Evolutionary conservation across 1,284 basidiomycete genomes (phyloP).

Genomic region (Marasmius oreades): DNA sequence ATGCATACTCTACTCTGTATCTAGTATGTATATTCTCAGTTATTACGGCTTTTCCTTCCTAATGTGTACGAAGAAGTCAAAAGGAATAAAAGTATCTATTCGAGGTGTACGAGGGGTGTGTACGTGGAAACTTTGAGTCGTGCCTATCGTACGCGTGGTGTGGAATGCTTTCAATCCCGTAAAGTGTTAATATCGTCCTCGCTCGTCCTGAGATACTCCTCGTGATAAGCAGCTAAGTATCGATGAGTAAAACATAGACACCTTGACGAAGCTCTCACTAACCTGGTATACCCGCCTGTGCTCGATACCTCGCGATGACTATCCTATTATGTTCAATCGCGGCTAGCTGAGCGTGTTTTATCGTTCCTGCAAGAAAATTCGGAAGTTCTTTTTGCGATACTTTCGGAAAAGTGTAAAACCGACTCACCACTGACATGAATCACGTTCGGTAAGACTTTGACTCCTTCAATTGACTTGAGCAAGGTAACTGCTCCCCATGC

Average conservation of each 20-base stretch:
- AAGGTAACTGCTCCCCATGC: constrained; percentile 74
- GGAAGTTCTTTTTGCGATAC: no score
- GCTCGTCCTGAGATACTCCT: constrained; percentile 52
- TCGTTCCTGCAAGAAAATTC: constrained; percentile 56
- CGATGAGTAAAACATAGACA: background rate
- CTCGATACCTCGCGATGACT: constrained; percentile 60
- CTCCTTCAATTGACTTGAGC: constrained; percentile 54
- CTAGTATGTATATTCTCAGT: no score
- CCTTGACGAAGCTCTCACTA: constrained; percentile 14
- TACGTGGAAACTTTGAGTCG: no score
- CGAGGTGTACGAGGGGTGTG: no score
- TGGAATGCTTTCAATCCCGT: constrained; percentile 44
- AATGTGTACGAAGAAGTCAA: no score
- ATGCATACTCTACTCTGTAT: no score
- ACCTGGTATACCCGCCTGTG: constrained; percentile 51
- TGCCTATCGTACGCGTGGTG: no score
- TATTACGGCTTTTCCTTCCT: no score
- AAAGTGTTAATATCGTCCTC: constrained; percentile 57
- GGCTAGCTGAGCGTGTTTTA: constrained; percentile 73
- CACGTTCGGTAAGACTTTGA: constrained; percentile 61
- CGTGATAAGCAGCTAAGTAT: constrained; percentile 44
- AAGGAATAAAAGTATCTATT: no score
- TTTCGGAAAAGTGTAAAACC: no score
- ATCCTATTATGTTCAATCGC: constrained; percentile 70
- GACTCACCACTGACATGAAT: constrained; percentile 71